Evolutionary conservation across 495 filamentous ascomycete species (phyloP), one percentile per base, ranked within the genome.

Genomic region (Viridothelium virens): DNA sequence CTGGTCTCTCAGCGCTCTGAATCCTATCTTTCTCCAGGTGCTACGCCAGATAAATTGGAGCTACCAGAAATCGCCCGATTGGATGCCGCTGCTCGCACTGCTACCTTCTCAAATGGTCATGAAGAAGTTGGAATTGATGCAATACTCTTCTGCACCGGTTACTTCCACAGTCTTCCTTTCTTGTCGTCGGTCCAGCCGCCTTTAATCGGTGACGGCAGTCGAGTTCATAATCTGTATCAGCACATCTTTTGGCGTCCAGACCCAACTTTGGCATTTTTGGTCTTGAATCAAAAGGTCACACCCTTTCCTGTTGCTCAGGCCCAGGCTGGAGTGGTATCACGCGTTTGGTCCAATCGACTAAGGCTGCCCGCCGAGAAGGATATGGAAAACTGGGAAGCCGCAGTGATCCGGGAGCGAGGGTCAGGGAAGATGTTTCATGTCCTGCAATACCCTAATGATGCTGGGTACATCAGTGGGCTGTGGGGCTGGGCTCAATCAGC

Each of bases 271-370:
- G 87, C 86, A 2, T 92, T 96, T 68, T 80, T 88, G 0, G 88
- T 83, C 0, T 77, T 97, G 31, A 84, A 87, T 2, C 87, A 91
- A 67, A 88, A 89, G 67, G 84, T 96, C 11, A 87, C 95, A 34
- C 92, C 93, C 2, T 96, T 96, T 71, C 87, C 89, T 2, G 70
- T 92, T 5, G 79, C 86, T 1, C 90, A 96, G 72, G 84, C 82
- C n/a, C 92, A 96, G 73, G 86, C 85, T 2, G 86, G 90, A 10
- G 81, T 89, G 2, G 82, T 96, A 65, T 85, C 91, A 12, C 83
- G 91, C 3, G 82, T 91, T 2, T 96, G 86, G 85, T 83, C 89
- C 0, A 84, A 85, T 38, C 76, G 85, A 0, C 79, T 96, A 2
- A 69, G 69, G 0, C 77, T 96, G 9, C 93, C 92, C 0, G 69